phyloP scores from a whole-genome alignment of 371 early-diverging fungal genomes.

The Mucor racemosus region DNA sequence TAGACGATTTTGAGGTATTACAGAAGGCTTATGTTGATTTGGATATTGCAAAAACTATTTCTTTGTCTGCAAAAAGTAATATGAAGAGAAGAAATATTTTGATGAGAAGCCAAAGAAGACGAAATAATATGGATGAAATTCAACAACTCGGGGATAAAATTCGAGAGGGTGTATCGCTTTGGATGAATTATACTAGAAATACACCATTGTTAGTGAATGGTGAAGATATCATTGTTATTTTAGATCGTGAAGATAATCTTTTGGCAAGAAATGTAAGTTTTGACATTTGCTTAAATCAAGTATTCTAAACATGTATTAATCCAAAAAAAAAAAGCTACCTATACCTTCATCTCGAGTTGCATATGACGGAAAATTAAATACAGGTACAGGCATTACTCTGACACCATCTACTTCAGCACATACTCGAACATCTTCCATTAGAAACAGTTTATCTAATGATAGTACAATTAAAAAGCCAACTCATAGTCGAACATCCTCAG shows the following conservation, averaged over 20 bases:
- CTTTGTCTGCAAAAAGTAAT: slow-evolving; percentile 52
- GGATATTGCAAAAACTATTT: slow-evolving; percentile 55
- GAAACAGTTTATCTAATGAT: slow-evolving; percentile 10
- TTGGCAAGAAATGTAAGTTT: slow-evolving; percentile 33
- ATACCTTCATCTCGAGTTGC: slow-evolving; percentile 29
- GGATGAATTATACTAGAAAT: slow-evolving; percentile 34
- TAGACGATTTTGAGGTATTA: slow-evolving; percentile 50
- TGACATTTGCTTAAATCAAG: background rate
- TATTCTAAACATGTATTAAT: background rate
- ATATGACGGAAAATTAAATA: slow-evolving; percentile 14
- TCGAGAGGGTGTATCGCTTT: slow-evolving; percentile 34
- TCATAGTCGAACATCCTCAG: slow-evolving; percentile 11
- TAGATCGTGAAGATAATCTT: slow-evolving; percentile 36
- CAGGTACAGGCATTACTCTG: slow-evolving; percentile 14
- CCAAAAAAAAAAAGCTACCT: slow-evolving; percentile 21
- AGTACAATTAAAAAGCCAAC: slow-evolving; percentile 3
- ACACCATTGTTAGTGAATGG: slow-evolving; percentile 34
- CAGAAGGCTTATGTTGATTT: slow-evolving; percentile 55
- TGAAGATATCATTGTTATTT: slow-evolving; percentile 32
- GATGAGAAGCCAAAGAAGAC: slow-evolving; percentile 33
- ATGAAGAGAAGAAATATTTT: slow-evolving; percentile 42
- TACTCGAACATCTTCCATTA: slow-evolving; percentile 12
- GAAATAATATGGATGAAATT: slow-evolving; percentile 32
- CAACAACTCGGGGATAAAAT: slow-evolving; percentile 37
- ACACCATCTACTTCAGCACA: slow-evolving; percentile 25